Conservation (phyloP, 1,284 basidiomycete species). For the Thecaphora frezii region DNA sequence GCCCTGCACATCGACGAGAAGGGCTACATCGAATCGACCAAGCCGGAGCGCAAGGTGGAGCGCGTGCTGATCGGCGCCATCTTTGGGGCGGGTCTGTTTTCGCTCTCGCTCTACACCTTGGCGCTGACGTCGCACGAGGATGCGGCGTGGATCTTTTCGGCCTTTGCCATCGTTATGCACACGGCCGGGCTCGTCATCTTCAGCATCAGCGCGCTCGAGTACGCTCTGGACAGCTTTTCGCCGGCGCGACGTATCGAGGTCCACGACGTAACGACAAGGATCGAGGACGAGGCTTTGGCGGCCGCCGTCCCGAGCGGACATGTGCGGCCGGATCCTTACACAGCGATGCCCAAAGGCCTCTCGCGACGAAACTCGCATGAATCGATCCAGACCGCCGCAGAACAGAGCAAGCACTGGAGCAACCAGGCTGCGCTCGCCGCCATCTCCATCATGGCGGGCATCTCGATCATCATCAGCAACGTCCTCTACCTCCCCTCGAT, state of each 20-base stretch:
- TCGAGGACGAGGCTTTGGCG: constrained; percentile 11
- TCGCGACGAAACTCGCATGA: constrained; percentile 1
- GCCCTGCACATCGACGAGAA: constrained; percentile 42
- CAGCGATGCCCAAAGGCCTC: background rate
- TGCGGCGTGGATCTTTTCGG: constrained; percentile 25
- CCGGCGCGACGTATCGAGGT: constrained; percentile 15
- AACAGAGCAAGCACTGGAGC: constrained; percentile 24
- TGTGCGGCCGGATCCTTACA: background rate
- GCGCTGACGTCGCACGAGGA: constrained; percentile 23
- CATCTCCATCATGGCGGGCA: constrained; percentile 5
- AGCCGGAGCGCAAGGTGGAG: constrained; percentile 24
- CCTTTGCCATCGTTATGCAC: constrained; percentile 19
- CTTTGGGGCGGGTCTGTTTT: constrained; percentile 16
- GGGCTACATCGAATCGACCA: constrained; percentile 35
- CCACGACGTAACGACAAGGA: constrained; percentile 24
- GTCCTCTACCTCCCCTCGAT: constrained; percentile 12
- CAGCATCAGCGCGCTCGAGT: constrained; percentile 12
- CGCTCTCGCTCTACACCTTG: constrained; percentile 35
- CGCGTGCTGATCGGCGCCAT: constrained; percentile 15
- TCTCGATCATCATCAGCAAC: constrained; percentile 16
- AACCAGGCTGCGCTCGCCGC: constrained; percentile 26
- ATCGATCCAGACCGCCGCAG: constrained; percentile 7
- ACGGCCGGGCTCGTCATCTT: constrained; percentile 14
- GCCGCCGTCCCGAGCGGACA: background rate
- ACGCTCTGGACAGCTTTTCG: constrained; percentile 26